Conservation (phyloP, 352 stramenopile genomes). For the Ophiocytium majus region DNA sequence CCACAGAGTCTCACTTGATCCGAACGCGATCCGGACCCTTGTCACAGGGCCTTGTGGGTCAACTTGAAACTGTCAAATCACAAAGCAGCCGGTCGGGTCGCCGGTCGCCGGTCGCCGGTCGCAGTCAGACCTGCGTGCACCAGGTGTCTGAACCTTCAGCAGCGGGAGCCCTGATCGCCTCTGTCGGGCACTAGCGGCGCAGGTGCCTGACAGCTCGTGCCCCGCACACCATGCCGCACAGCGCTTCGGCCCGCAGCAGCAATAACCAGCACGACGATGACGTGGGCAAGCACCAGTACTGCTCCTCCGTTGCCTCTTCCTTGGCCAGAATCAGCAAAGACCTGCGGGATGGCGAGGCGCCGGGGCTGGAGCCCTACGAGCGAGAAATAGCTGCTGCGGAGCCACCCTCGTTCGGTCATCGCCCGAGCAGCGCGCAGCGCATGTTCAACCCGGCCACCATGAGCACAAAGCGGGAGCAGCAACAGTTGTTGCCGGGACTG, state of each 20-base stretch:
- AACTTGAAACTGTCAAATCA: no score
- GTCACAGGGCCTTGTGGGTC: no score
- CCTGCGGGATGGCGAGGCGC: background rate
- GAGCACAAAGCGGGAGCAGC: background rate
- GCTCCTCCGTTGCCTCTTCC: background rate
- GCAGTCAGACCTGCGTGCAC: no score
- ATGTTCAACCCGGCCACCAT: conserved; percentile 54
- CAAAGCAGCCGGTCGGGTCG: no score
- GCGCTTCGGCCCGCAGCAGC: background rate
- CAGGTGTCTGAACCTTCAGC: background rate
- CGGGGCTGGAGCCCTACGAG: background rate
- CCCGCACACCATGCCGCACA: background rate
- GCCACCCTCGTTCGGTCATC: conserved; percentile 32
- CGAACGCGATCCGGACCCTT: no score
- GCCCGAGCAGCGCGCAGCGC: conserved; percentile 31
- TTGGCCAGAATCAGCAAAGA: background rate
- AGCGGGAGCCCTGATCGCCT: background rate
- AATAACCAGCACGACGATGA: background rate
- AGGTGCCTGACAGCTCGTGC: background rate
- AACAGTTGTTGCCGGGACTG: background rate
- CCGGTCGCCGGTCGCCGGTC: no score
- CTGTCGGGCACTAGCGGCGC: no score
- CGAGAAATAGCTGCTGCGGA: background rate
- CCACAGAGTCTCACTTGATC: no score
- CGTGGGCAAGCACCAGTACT: background rate